Base-by-base conservation (phyloP, 2,329 filamentous ascomycete species). In the Scedosporium aurantiacum region DNA sequence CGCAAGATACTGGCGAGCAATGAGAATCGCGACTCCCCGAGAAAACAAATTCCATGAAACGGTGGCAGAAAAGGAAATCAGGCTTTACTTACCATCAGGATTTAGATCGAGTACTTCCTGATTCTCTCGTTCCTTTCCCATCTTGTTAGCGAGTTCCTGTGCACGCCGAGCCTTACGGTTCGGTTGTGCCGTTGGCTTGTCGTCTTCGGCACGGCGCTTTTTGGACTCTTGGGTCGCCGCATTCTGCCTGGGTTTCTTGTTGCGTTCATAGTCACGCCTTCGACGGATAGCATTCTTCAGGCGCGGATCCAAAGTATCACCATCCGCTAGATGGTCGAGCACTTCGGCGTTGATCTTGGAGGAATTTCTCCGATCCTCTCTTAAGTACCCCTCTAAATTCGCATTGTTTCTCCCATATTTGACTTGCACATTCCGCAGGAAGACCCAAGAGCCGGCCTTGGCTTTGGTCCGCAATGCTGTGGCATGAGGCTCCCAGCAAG, bases 311-410 rank as follows among this genome's bases (percentile, higher is more conserved):
- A 79, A 70, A 14, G 73, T 71, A 5, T 81, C 77, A 0, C 28
- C 28, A 23, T 68, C 66, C 37, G 78, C 72, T 7, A 71, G 72
- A 2, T 63, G 64, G 23, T 82, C 72, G 41, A 89, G 67, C 8
- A 80, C 70, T 10, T 73, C 73, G n/a, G 93, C 76, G 50, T 82
- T 77, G n/a, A 90, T 68, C 65, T 82, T 85, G 6, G 65, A 73
- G 8, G 41, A 75, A 8, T 67, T 64, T 1, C 67, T 66, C 5
- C 73, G 73, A 66, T 94, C 89, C 59, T 79, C 78, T 65, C 87
- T 85, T 23, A 96, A 71, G 60, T 78, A 83, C 2, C 89, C 92
- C 71, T 96, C 91, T 0, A 96, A 75, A 63, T 82, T 81, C 3
- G 71, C 69, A 27, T 71, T 75, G 56, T 79, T 77, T 57, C 69